Evolutionary conservation across 805 yeast species (phyloP), one percentile per base, ranked within the genome.

Genomic region (Lachancea nothofagi): DNA sequence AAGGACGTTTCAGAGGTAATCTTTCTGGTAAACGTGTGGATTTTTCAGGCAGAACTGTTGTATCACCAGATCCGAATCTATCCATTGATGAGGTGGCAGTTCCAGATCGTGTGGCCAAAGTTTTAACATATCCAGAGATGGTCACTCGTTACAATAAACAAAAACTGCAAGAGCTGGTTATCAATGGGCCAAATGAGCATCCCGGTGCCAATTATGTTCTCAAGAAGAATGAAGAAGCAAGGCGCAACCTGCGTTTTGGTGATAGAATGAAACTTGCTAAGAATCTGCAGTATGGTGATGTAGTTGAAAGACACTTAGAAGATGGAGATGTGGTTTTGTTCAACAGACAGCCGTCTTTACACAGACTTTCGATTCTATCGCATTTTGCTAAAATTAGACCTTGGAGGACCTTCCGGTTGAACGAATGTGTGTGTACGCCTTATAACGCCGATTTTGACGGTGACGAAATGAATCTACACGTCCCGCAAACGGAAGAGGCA

Each of bases 361-460:
- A 93, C 65, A 75, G 98, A 61, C 70, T 93, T 36, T 88, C 97
- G 2, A 93, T 93, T 64, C 70, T 93, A 50, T 83, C 97, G 1
- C 99, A 93, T 70, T 89, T 81, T 64, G 99, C 96, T 33, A 89
- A 87, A 58, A 81, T 93, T 53, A 76, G 95, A 57, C 98, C 98
- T 0, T 93, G 97, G 97, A 75, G 98, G 67, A 93, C 99, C 2
- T 86, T 93, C 68, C 73, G 99, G 51, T 72, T 93, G 51, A 93
- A 93, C 60, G 97, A 93, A 65, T 93, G 98, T 81, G 99, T 93
- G 7, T 93, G 98, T 69, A 93, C 98, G 0, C 98, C 98, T 2
- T 93, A 93, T 66, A 94, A 94, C 62, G 99, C 99, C 28, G 99
- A 93, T 75, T 93, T 93, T 61, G 98, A 93, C 64, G 98, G 98